Evolutionary conservation across 306 rosid species (phyloP).

Genomic region (Cucumis hystrix): DNA sequence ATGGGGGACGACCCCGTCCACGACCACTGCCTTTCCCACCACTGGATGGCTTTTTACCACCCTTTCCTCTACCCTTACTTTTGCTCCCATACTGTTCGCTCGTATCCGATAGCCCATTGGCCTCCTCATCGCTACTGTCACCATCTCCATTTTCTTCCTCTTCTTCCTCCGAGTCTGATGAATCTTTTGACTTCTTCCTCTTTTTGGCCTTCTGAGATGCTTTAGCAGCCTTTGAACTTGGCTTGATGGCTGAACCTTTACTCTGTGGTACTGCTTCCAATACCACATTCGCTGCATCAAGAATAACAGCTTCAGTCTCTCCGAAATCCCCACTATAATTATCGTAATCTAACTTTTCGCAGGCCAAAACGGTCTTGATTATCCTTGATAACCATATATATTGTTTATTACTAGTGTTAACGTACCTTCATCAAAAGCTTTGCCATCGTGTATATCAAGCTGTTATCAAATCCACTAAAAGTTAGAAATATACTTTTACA

Average conservation of each 20-base stretch:
- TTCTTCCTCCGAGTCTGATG: constrained; percentile 57
- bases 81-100: constrained; percentile 37
- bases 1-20: constrained; percentile 47
- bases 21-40: constrained; percentile 28
- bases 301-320: neutral
- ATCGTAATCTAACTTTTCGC: neutral
- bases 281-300: constrained; percentile 36
- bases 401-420: neutral
- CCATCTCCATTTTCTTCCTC: constrained; percentile 23
- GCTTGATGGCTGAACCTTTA: constrained; percentile 33
- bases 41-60: constrained; percentile 23
- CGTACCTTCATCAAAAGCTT: constrained; percentile 72
- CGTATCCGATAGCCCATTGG: constrained; percentile 33
- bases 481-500: constrained; percentile 6
- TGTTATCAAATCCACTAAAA: constrained; percentile 17
- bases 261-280: constrained; percentile 18
- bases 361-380: neutral
- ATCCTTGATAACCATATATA: neutral
- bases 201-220: constrained; percentile 48
- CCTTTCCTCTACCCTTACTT: constrained; percentile 43
- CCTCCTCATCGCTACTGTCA: constrained; percentile 35
- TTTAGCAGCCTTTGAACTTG: constrained; percentile 47
- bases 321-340: neutral
- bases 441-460: constrained; percentile 82
- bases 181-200: constrained; percentile 58